Conservation (phyloP, 306 rosid species). For the Quercus cerris region DNA sequence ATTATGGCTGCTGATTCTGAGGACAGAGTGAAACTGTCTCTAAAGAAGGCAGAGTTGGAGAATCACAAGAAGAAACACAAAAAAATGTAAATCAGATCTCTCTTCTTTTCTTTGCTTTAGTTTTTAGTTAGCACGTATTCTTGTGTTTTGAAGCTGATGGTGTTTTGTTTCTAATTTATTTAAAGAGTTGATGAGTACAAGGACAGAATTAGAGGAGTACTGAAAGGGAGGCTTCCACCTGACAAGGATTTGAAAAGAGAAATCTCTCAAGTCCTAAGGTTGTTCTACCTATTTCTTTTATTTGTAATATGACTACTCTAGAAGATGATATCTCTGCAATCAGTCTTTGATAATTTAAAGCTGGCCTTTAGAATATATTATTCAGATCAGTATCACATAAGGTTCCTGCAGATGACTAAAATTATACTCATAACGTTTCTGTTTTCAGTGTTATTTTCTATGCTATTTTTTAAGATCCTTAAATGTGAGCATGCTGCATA, state of each 20-base stretch:
- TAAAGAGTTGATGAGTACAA: conserved; percentile 71
- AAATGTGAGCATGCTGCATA: not conserved
- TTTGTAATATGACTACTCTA: not conserved
- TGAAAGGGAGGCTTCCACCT: conserved; percentile 83
- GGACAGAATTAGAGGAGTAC: conserved; percentile 75
- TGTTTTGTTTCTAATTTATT: conserved; percentile 25
- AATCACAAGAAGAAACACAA: conserved; percentile 60
- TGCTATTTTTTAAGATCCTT: not conserved
- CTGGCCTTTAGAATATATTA: not conserved
- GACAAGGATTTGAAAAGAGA: conserved; percentile 89
- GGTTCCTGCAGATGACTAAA: not conserved
- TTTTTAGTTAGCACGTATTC: conserved; percentile 1
- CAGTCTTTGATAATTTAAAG: not conserved
- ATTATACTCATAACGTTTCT: not conserved
- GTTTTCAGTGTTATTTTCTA: not conserved
- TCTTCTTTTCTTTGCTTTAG: conserved; percentile 16
- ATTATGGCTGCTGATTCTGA: conserved; percentile 65
- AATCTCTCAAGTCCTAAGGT: conserved; percentile 71
- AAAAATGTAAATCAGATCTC: conserved; percentile 54
- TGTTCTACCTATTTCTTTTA: conserved; percentile 14
- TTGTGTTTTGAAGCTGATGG: conserved; percentile 18
- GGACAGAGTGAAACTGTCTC: conserved; percentile 67
- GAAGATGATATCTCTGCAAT: not conserved
- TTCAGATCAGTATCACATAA: not conserved
- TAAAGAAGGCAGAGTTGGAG: conserved; percentile 55